phyloP scores from a whole-genome alignment of 1,284 basidiomycete species.

The Ustilago bromivora region DNA sequence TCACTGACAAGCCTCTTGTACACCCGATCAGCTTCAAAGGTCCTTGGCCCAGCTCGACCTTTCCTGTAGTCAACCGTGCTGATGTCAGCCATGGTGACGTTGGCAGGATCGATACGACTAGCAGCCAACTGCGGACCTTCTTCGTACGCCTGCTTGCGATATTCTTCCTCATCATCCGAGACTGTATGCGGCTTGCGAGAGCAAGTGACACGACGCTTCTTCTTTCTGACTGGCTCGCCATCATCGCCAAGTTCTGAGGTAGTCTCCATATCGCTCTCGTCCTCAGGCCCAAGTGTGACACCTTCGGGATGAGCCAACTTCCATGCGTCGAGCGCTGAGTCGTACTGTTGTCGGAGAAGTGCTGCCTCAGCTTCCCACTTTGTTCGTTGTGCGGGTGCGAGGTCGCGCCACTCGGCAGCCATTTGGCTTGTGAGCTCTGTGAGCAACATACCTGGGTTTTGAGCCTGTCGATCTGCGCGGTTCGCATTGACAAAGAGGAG shows the following conservation, averaged over 20 bases:
- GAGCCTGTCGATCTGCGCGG: slow-evolving; percentile 30
- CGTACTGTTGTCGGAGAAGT: slow-evolving; percentile 37
- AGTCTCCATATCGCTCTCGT: slow-evolving; percentile 54
- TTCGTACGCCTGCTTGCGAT: slow-evolving; percentile 36
- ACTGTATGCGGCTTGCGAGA: slow-evolving; percentile 46
- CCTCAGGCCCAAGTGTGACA: slow-evolving; percentile 35
- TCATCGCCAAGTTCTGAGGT: slow-evolving; percentile 41
- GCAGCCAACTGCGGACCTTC: slow-evolving; percentile 35
- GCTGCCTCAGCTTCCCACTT: slow-evolving; percentile 46
- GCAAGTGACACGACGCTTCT: slow-evolving; percentile 19
- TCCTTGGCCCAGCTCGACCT: slow-evolving; percentile 62
- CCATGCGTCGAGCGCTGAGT: slow-evolving; percentile 39
- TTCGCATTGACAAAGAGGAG: slow-evolving; percentile 49
- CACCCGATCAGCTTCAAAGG: slow-evolving; percentile 62
- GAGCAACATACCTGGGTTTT: slow-evolving; percentile 33
- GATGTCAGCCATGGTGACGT: slow-evolving; percentile 52
- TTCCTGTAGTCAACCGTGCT: slow-evolving; percentile 48
- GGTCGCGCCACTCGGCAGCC: slow-evolving; percentile 45
- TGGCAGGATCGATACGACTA: slow-evolving; percentile 40
- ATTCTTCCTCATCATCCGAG: slow-evolving; percentile 60
- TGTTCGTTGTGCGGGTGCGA: slow-evolving; percentile 22
- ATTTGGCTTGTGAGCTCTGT: slow-evolving; percentile 44
- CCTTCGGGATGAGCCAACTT: slow-evolving; percentile 36
- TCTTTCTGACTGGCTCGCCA: slow-evolving; percentile 36
- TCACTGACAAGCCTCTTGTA: slow-evolving; percentile 53